Percentiles rank a stretch among this genome's conserved stretches.
Evolutionary conservation across 2,329 filamentous ascomycete species (phyloP).

Genomic region (Colletotrichum limetticola): DNA sequence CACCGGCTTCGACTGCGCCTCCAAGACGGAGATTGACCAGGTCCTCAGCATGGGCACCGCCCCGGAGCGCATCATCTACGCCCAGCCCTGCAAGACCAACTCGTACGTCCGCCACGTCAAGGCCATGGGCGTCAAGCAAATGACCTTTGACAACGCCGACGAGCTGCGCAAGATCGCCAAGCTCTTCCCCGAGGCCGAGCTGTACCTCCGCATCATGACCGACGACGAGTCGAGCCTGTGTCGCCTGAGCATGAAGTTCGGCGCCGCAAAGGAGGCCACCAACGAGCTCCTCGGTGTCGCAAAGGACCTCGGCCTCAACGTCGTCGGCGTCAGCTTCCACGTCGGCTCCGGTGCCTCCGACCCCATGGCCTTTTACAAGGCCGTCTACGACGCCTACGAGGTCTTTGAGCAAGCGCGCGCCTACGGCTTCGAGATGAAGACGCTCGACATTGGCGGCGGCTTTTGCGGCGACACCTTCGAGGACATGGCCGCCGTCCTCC

Average conservation of each 20-base stretch:
- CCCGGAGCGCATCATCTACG: constrained; percentile 95
- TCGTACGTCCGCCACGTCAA: constrained; percentile 95
- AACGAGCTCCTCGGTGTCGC: constrained; percentile 82
- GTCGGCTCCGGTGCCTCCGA: constrained; percentile 97
- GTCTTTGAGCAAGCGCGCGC: constrained; percentile 88
- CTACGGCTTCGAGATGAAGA: constrained; percentile 84
- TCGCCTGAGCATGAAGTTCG: constrained; percentile 97
- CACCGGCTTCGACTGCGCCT: constrained; percentile 97
- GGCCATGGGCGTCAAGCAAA: constrained; percentile 88
- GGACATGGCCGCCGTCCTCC: constrained; percentile 84
- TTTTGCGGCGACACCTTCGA: constrained; percentile 94
- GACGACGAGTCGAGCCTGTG: constrained; percentile 96
- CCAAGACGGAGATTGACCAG: constrained; percentile 96
- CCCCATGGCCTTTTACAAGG: constrained; percentile 89
- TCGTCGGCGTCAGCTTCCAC: constrained; percentile 97
- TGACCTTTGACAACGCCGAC: constrained; percentile 99
- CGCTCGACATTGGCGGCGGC: constrained; percentile 92
- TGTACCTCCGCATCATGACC: constrained; percentile 94
- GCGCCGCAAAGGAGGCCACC: constrained; percentile 86
- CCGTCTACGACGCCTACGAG: constrained; percentile 85
- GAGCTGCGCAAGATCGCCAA: constrained; percentile 98
- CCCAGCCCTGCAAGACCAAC: constrained; percentile 99
- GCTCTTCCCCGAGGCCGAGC: constrained; percentile 87
- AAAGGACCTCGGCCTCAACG: constrained; percentile 84
- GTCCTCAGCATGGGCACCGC: constrained; percentile 85